Evolutionary conservation across 2,329 filamentous ascomycete genomes (phyloP).

Genomic region (Lachnellula occidentalis): DNA sequence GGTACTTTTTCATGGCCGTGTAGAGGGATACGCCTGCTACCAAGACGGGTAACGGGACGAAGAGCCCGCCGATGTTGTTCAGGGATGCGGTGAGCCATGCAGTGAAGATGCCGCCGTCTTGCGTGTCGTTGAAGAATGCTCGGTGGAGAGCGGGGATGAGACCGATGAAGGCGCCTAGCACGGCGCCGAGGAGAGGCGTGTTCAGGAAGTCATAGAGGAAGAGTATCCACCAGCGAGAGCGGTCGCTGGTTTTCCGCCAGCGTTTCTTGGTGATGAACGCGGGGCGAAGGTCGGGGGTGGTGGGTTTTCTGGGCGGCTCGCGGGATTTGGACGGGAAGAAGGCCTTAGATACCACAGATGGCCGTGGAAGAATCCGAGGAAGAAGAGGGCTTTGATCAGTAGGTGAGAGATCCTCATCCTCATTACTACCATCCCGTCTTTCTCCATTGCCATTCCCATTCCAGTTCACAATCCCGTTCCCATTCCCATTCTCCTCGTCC

Average conservation of each 20-base stretch:
- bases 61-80: slow-evolving; percentile 57
- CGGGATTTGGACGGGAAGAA: slow-evolving; percentile 30
- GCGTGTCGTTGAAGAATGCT: slow-evolving; percentile 53
- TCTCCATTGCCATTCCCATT: slow-evolving; percentile 24
- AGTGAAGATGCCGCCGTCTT: slow-evolving; percentile 57
- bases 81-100: slow-evolving; percentile 60
- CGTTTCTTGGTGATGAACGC: slow-evolving; percentile 18
- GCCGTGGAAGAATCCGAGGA: slow-evolving; percentile 18
- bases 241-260: slow-evolving; percentile 29
- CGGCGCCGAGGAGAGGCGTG: slow-evolving; percentile 54
- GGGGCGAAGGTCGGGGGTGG: slow-evolving; percentile 23
- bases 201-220: slow-evolving; percentile 50
- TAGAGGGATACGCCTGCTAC: slow-evolving; percentile 62
- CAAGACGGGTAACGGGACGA: slow-evolving; percentile 60
- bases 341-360: slow-evolving; percentile 17
- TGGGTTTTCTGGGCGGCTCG: slow-evolving; percentile 6
- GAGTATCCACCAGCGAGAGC: slow-evolving; percentile 31
- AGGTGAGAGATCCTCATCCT: slow-evolving; percentile 33
- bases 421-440: slow-evolving; percentile 11
- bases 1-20: slow-evolving; percentile 44
- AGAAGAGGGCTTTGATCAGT: slow-evolving; percentile 44
- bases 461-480: slow-evolving; percentile 10
- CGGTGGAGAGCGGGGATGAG: slow-evolving; percentile 53
- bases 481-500: slow-evolving; percentile 9
- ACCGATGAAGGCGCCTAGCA: slow-evolving; percentile 54